Evolutionary conservation across 352 stramenopile genomes (phyloP).

Genomic region (Phytophthora palmivora): DNA sequence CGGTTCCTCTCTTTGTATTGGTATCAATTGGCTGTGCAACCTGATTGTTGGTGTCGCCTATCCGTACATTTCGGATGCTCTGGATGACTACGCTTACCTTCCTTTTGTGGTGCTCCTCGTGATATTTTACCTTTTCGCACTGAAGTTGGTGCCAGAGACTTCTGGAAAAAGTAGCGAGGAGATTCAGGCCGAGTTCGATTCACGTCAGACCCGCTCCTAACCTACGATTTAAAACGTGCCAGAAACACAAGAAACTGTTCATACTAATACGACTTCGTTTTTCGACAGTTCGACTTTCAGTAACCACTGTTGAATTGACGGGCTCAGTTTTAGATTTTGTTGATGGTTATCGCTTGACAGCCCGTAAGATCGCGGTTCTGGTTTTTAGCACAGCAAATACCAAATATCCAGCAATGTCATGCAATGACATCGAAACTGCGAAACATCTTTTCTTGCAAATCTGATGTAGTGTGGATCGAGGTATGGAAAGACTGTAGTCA

Average conservation of each 20-base stretch:
- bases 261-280: background rate
- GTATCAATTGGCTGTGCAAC: slow-evolving; percentile 33
- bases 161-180: slow-evolving; percentile 28
- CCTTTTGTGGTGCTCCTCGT: slow-evolving; percentile 40
- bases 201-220: slow-evolving; percentile 2
- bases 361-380: too few species aligned
- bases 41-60: slow-evolving; percentile 46
- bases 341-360: too few species aligned
- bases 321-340: too few species aligned
- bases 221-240: too few species aligned
- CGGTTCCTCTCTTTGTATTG: slow-evolving; percentile 43
- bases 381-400: too few species aligned
- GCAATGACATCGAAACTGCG: too few species aligned
- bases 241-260: too few species aligned
- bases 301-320: background rate
- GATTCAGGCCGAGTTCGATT: slow-evolving; percentile 31
- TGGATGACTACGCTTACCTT: slow-evolving; percentile 43
- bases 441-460: too few species aligned
- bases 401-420: too few species aligned
- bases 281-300: slow-evolving; percentile 5
- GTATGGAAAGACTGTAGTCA: too few species aligned
- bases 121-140: slow-evolving; percentile 21
- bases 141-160: slow-evolving; percentile 26
- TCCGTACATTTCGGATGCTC: slow-evolving; percentile 43
- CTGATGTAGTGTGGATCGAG: too few species aligned